Conservation (phyloP, 768 basidiomycete genomes). For the Lactifluus volemus region DNA sequence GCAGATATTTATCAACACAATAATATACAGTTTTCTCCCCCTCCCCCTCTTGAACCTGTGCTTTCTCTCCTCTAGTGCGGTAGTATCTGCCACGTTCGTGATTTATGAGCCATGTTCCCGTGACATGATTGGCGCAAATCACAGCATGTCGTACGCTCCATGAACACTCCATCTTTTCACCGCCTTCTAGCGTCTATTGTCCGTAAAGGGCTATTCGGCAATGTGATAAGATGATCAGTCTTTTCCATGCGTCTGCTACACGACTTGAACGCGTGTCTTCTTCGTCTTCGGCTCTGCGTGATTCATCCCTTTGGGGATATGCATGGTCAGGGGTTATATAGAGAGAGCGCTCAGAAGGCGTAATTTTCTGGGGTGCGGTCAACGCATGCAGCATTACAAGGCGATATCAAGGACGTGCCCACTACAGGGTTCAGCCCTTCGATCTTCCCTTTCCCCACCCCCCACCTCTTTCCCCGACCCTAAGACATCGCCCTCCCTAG, state of each 20-base stretch:
- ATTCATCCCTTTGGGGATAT: not conserved
- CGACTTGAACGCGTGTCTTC: conserved; percentile 14
- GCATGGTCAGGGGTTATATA: conserved; percentile 5
- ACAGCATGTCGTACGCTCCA: conserved; percentile 9
- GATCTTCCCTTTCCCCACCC: conserved; percentile 9
- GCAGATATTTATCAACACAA: conserved; percentile 1
- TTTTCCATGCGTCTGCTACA: conserved; percentile 10
- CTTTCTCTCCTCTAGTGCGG: not conserved
- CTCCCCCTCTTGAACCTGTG: not conserved
- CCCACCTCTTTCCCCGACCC: not conserved
- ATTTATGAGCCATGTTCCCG: conserved; percentile 5
- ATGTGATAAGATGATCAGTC: conserved; percentile 13
- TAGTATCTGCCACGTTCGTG: not conserved
- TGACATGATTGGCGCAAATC: conserved; percentile 16
- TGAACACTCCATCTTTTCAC: not conserved
- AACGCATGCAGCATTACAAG: conserved; percentile 8
- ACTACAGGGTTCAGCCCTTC: not conserved
- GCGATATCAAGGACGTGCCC: conserved; percentile 14
- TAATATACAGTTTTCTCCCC: not conserved
- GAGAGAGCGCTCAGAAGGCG: not conserved
- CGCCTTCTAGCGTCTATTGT: not conserved
- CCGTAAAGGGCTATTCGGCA: conserved; percentile 9
- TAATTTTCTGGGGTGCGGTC: conserved; percentile 7
- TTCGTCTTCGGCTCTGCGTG: conserved; percentile 2
- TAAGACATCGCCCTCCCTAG: conserved; percentile 3